Evolutionary conservation across 805 yeast species (phyloP).

Genomic region (Candida incommunis): DNA sequence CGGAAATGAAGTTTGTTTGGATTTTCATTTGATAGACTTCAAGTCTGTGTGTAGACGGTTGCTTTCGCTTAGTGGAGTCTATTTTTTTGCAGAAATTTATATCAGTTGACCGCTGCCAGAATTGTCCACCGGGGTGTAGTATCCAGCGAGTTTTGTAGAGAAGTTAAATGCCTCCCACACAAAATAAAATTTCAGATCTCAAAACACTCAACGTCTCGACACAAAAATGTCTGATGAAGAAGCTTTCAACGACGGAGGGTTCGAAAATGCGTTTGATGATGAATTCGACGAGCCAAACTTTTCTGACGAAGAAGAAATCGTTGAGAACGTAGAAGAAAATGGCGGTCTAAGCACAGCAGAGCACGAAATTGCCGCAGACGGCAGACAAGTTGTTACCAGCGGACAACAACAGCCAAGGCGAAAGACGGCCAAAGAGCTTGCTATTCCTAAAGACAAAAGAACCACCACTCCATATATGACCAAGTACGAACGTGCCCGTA

Average conservation of each 20-base stretch:
- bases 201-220: too few relatives aligned
- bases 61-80: too few relatives aligned
- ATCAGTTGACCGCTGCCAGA: too few relatives aligned
- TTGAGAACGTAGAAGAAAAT: constrained; percentile 28
- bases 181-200: too few relatives aligned
- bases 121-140: too few relatives aligned
- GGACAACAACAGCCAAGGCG: constrained; percentile 32
- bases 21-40: too few relatives aligned
- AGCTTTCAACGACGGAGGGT: constrained; percentile 39
- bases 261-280: constrained; percentile 30
- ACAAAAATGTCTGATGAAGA: constrained; percentile 2
- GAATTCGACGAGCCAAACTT: constrained; percentile 80
- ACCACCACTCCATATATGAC: constrained; percentile 98
- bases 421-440: constrained; percentile 64
- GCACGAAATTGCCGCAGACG: constrained; percentile 48
- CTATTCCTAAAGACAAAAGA: constrained; percentile 79
- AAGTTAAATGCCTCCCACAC: too few relatives aligned
- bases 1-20: too few relatives aligned
- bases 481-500: constrained; percentile 94
- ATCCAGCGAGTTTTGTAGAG: too few relatives aligned
- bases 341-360: constrained; percentile 20
- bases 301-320: constrained; percentile 53
- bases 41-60: too few relatives aligned
- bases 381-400: constrained; percentile 58
- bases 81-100: too few relatives aligned